Percentiles rank a stretch among this genome's conserved stretches.
These are phyloP conservation scores for Zygoascus hellenicus DNA, from an alignment of 1,139 yeast genomes.

Conservation along the genomic window DNA sequence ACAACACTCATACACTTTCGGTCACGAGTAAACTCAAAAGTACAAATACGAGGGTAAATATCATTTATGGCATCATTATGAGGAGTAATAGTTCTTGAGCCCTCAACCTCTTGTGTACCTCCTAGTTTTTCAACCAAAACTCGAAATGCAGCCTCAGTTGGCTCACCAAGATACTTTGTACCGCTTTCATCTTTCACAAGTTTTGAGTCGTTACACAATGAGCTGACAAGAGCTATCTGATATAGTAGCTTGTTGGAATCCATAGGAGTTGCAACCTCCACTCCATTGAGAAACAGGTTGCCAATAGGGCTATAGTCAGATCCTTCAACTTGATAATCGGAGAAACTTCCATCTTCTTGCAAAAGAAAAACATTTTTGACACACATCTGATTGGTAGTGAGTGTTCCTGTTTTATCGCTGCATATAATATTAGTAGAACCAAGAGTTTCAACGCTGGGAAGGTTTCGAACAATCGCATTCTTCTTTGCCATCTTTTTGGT, in stretches of 20 bases:
- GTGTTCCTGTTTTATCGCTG: constrained; percentile 69
- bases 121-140: constrained; percentile 30
- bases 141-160: constrained; percentile 35
- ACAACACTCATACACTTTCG: constrained; percentile 48
- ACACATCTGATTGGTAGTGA: constrained; percentile 43
- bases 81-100: constrained; percentile 8
- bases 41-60: constrained; percentile 16
- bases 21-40: constrained; percentile 39
- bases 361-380: constrained; percentile 35
- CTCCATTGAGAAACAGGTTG: constrained; percentile 29
- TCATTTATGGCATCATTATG: constrained; percentile 14
- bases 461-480: constrained; percentile 45
- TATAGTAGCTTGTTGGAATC: constrained; percentile 23
- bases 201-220: constrained; percentile 36
- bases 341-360: constrained; percentile 37
- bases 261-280: constrained; percentile 6
- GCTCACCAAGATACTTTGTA: constrained; percentile 35
- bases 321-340: constrained; percentile 42
- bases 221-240: constrained; percentile 28
- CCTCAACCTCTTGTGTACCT: constrained; percentile 1
- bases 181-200: constrained; percentile 24
- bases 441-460: constrained; percentile 35
- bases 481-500: constrained; percentile 46
- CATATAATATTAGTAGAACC: constrained; percentile 48
- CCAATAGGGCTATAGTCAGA: constrained; percentile 38